A percentile compares a stretch with the other conserved stretches of the same genome.
Evolutionary conservation across 177 flowering plant genomes (phyloP).

Genomic region (Vitis hybrid): DNA sequence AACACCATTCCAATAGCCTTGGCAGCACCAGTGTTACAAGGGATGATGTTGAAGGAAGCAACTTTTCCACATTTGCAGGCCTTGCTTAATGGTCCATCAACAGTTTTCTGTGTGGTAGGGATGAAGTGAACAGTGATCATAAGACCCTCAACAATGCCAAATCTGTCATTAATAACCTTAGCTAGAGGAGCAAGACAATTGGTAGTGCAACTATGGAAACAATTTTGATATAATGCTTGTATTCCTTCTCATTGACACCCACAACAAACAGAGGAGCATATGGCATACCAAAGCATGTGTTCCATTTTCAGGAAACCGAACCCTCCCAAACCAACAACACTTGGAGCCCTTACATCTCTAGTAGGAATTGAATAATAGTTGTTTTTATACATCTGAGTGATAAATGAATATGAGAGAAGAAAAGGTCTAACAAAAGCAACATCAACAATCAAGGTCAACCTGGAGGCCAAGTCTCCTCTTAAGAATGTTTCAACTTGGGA

Average conservation of each 20-base stretch:
- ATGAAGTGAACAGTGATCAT: conserved; percentile 36
- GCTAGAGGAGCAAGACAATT: conserved; percentile 88
- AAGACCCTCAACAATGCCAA: conserved; percentile 78
- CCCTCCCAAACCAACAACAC: too few relatives aligned
- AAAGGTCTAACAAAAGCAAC: conserved; percentile 82
- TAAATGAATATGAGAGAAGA: conserved; percentile 69
- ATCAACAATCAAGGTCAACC: conserved; percentile 81
- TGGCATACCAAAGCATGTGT: too few relatives aligned
- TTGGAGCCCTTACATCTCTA: too few relatives aligned
- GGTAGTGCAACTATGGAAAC: conserved; percentile 86
- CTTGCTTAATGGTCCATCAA: conserved; percentile 87
- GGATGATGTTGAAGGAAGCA: conserved; percentile 83
- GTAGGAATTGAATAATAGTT: too few relatives aligned
- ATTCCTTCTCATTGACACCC: conserved; percentile 82
- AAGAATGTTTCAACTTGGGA: conserved; percentile 91
- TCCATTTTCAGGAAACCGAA: too few relatives aligned
- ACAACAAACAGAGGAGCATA: conserved; percentile 90
- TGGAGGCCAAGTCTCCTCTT: conserved; percentile 88
- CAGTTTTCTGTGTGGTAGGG: conserved; percentile 85
- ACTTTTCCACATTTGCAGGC: conserved; percentile 96
- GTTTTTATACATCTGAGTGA: conserved; percentile 74
- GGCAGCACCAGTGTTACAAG: conserved; percentile 96
- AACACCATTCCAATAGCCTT: conserved; percentile 88
- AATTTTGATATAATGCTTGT: conserved; percentile 58
- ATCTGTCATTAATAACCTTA: conserved; percentile 76